Percentiles rank a stretch among this genome's conserved stretches.
Conservation (phyloP, 169 alveolate genomes). For the Plasmodium vinckei region DNA sequence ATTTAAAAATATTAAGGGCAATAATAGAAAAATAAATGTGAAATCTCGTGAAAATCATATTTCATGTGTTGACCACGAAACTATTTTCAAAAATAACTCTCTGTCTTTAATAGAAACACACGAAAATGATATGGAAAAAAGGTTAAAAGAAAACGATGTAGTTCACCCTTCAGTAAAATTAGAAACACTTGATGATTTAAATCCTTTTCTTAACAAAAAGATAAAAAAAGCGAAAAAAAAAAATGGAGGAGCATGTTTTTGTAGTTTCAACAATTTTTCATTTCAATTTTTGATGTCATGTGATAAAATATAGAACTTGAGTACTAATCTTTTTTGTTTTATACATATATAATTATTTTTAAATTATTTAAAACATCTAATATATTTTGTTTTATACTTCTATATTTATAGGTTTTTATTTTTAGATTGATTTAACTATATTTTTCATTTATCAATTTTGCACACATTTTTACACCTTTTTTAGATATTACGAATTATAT, state of each 20-base stretch:
- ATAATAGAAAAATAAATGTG: constrained; percentile 13
- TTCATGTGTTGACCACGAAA: constrained; percentile 20
- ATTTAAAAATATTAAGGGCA: constrained; percentile 5
- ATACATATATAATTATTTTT: constrained; percentile 31
- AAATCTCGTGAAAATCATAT: constrained; percentile 9
- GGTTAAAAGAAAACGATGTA: constrained; percentile 7
- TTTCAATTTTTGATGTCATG: constrained; percentile 72
- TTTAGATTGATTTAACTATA: constrained; percentile 30
- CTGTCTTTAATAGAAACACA: constrained; percentile 41
- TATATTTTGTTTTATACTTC: constrained; percentile 31
- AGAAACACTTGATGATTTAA: constrained; percentile 15
- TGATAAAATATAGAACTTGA: constrained; percentile 60
- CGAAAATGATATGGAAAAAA: not conserved
- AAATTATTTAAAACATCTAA: constrained; percentile 17
- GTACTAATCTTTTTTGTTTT: constrained; percentile 5
- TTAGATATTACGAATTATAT: constrained; percentile 9
- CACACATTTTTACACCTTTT: constrained; percentile 58
- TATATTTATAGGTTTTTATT: constrained; percentile 36
- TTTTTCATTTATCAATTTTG: constrained; percentile 28
- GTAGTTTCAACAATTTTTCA: constrained; percentile 63
- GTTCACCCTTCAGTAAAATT: constrained; percentile 10
- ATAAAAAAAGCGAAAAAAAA: constrained; percentile 57
- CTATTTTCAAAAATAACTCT: constrained; percentile 29
- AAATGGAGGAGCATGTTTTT: constrained; percentile 47
- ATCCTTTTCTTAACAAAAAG: constrained; percentile 32